Conservation (phyloP, 2,329 filamentous ascomycete genomes). For the Chaetoscypha palmicola region DNA sequence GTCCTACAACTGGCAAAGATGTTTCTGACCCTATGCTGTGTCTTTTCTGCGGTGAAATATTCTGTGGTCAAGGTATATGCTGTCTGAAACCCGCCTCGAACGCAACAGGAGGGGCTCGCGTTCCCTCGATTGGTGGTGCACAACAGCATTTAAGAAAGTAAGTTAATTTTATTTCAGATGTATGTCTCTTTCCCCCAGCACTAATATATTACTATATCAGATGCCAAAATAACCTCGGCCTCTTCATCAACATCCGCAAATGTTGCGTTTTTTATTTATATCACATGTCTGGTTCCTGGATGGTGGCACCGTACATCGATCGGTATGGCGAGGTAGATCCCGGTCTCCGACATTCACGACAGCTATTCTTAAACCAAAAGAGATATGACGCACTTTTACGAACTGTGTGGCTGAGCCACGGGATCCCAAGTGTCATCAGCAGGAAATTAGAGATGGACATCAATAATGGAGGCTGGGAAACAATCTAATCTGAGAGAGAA, state of each 20-base stretch:
- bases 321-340: constrained; percentile 92
- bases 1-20: constrained; percentile 86
- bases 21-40: constrained; percentile 86
- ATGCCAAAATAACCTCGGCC: constrained; percentile 82
- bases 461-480: constrained; percentile 97
- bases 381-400: constrained; percentile 84
- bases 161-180: constrained; percentile 32
- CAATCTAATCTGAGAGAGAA: constrained; percentile 38
- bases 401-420: constrained; percentile 79
- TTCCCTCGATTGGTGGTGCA: constrained; percentile 64
- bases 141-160: constrained; percentile 86
- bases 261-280: constrained; percentile 88
- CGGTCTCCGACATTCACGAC: constrained; percentile 79
- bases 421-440: constrained; percentile 81
- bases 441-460: constrained; percentile 89
- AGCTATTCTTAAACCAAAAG: constrained; percentile 88
- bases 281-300: constrained; percentile 73
- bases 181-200: neutral
- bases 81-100: constrained; percentile 57
- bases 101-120: constrained; percentile 32
- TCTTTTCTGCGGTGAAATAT: constrained; percentile 92
- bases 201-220: constrained; percentile 39
- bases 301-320: constrained; percentile 86
- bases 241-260: constrained; percentile 95
- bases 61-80: constrained; percentile 90